Percentiles rank a stretch among this genome's conserved stretches.
These are phyloP conservation scores for Scleromitrula shiraiana DNA, from an alignment of 2,329 filamentous ascomycete genomes.

Conservation along the genomic window DNA sequence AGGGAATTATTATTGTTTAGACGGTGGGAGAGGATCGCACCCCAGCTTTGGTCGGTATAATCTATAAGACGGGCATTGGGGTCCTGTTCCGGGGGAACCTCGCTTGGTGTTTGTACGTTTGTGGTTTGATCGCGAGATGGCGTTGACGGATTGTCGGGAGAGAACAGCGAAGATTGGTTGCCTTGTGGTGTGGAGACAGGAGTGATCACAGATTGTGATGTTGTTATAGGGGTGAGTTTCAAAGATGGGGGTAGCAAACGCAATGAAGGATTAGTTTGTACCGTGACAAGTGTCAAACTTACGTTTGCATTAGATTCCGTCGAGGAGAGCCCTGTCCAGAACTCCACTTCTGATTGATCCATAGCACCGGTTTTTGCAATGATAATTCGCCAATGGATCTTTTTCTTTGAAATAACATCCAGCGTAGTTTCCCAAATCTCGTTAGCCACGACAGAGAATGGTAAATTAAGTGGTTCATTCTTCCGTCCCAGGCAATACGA, in stretches of 20 bases:
- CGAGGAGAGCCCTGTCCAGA: slow-evolving; percentile 47
- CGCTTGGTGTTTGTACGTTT: slow-evolving; percentile 28
- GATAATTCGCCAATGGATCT: slow-evolving; percentile 70
- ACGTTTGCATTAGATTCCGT: slow-evolving; percentile 43
- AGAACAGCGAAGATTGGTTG: slow-evolving; percentile 42
- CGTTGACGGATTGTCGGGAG: slow-evolving; percentile 44
- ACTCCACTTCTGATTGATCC: slow-evolving; percentile 55
- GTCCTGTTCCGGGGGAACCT: slow-evolving; percentile 45
- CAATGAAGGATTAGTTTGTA: slow-evolving; percentile 57
- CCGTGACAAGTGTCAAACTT: slow-evolving; percentile 52
- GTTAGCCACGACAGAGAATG: slow-evolving; percentile 55
- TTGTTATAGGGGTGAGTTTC: slow-evolving; percentile 35
- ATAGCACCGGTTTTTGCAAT: slow-evolving; percentile 65
- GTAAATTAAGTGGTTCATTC: slow-evolving; percentile 41
- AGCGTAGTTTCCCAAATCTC: slow-evolving; percentile 75
- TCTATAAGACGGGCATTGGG: slow-evolving; percentile 65
- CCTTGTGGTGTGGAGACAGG: slow-evolving; percentile 60
- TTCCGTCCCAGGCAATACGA: slow-evolving; percentile 64
- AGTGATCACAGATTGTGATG: slow-evolving; percentile 41
- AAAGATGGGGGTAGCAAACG: slow-evolving; percentile 51
- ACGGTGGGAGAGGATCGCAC: slow-evolving; percentile 59
- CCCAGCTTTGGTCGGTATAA: slow-evolving; percentile 68
- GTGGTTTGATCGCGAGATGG: slow-evolving; percentile 20
- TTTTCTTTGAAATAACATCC: slow-evolving; percentile 61
- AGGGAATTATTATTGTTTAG: slow-evolving; percentile 51